phyloP scores from a whole-genome alignment of 2,329 filamentous ascomycete genomes.

The Xylaria multiplex region DNA sequence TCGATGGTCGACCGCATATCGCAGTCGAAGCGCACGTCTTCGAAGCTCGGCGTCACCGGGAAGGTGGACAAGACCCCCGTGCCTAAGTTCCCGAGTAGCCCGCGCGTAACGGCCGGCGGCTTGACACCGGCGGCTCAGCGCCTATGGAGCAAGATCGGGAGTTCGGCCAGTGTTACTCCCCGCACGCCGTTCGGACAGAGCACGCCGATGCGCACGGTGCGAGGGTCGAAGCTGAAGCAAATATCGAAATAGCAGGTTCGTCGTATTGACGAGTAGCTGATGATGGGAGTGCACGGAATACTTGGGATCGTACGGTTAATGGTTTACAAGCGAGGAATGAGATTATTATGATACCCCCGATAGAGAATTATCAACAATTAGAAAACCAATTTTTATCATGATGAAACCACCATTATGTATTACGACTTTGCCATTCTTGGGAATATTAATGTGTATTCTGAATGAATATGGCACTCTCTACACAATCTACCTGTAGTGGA shows the following conservation, averaged over 20 bases:
- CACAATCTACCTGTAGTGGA: not conserved
- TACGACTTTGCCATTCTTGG: not conserved
- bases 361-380: slow-evolving; percentile 13
- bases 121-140: slow-evolving; percentile 80
- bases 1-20: slow-evolving; percentile 86
- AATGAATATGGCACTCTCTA: slow-evolving; percentile 11
- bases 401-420: not conserved
- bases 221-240: slow-evolving; percentile 51
- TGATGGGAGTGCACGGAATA: not conserved
- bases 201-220: slow-evolving; percentile 53
- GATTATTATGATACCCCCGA: slow-evolving; percentile 34
- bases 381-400: not conserved
- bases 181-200: slow-evolving; percentile 53
- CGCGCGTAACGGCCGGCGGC: slow-evolving; percentile 60
- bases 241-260: slow-evolving; percentile 42
- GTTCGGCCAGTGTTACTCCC: slow-evolving; percentile 48
- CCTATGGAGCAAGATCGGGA: slow-evolving; percentile 71
- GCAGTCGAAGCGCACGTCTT: slow-evolving; percentile 73
- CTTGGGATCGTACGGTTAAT: not conserved
- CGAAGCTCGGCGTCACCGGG: slow-evolving; percentile 67
- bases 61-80: slow-evolving; percentile 69
- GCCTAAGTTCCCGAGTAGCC: slow-evolving; percentile 76
- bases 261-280: not conserved
- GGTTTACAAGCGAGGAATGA: slow-evolving; percentile 1
- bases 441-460: slow-evolving; percentile 22